Evolutionary conservation across 2,329 filamentous ascomycete genomes (phyloP).

Genomic region (Neonectria coccinea): DNA sequence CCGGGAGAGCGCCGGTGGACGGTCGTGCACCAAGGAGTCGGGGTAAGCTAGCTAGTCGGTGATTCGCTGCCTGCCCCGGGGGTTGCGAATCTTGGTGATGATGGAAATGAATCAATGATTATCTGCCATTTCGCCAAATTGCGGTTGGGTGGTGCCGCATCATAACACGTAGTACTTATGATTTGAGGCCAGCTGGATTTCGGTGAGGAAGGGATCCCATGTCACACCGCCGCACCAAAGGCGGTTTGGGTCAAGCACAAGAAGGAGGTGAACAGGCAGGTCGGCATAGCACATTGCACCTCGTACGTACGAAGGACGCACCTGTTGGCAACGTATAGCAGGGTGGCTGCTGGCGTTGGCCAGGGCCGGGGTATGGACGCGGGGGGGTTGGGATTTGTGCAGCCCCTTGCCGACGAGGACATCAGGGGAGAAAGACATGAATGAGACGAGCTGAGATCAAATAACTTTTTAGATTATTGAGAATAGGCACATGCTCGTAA

Average conservation of each 20-base stretch:
- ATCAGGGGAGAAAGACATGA: constrained; percentile 12
- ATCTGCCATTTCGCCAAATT: constrained; percentile 7
- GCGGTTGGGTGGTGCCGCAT: not conserved
- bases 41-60: constrained; percentile 13
- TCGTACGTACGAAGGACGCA: not conserved
- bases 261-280: not conserved
- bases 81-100: not conserved
- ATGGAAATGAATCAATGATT: constrained; percentile 7
- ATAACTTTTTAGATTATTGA: not conserved
- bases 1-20: not conserved
- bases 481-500: not conserved
- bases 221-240: not conserved
- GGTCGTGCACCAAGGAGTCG: constrained; percentile 21
- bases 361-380: constrained; percentile 20
- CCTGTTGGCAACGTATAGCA: not conserved
- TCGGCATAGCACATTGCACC: not conserved
- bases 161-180: not conserved
- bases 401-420: constrained; percentile 24
- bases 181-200: not conserved
- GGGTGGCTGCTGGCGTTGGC: not conserved
- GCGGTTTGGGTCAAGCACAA: not conserved
- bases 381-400: constrained; percentile 16
- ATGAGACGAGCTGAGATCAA: constrained; percentile 1
- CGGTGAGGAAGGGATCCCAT: constrained; percentile 3
- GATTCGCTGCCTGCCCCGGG: constrained; percentile 18